These are phyloP conservation scores for Candida pseudocylindracea DNA, from an alignment of 1,139 yeast genomes.

Conservation along the genomic window DNA sequence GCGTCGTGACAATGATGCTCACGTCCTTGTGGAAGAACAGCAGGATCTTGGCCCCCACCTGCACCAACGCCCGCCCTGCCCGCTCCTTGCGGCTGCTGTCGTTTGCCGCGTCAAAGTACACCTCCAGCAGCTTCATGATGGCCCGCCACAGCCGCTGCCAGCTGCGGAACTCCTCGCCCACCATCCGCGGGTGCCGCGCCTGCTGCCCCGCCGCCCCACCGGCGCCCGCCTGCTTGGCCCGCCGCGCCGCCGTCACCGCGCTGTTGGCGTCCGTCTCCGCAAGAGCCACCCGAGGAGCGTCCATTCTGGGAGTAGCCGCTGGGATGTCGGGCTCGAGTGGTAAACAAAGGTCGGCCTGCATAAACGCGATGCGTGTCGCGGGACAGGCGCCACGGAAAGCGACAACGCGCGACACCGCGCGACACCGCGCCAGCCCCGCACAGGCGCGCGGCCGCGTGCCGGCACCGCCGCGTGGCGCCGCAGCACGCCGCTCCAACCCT, in stretches of 20 bases:
- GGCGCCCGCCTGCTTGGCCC: conserved; percentile 5
- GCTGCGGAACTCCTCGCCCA: conserved; percentile 28
- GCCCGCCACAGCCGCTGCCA: conserved; percentile 77
- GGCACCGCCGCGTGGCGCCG: too few relatives aligned
- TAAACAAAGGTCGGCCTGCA: background rate
- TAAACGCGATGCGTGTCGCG: too few relatives aligned
- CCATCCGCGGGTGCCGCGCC: conserved; percentile 7
- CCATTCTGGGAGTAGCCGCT: conserved; percentile 1
- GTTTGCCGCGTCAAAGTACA: conserved; percentile 50
- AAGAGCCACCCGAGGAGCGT: conserved; percentile 2
- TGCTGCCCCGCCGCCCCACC: background rate
- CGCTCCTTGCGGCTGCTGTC: conserved; percentile 20
- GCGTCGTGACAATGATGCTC: conserved; percentile 63
- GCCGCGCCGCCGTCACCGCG: conserved; percentile 1
- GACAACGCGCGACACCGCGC: too few relatives aligned
- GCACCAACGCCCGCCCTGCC: conserved; percentile 29
- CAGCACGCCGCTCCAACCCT: too few relatives aligned
- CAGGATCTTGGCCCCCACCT: conserved; percentile 43
- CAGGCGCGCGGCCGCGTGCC: too few relatives aligned
- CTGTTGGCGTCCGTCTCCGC: conserved; percentile 3
- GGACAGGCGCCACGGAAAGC: too few relatives aligned
- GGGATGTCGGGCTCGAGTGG: conserved; percentile 1
- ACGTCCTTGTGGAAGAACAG: conserved; percentile 62
- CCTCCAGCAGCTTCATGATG: conserved; percentile 51
- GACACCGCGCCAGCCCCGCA: too few relatives aligned